These are phyloP conservation scores for Paramyrothecium roridum DNA, from an alignment of 2,329 filamentous ascomycete species.

Conservation along the genomic window DNA sequence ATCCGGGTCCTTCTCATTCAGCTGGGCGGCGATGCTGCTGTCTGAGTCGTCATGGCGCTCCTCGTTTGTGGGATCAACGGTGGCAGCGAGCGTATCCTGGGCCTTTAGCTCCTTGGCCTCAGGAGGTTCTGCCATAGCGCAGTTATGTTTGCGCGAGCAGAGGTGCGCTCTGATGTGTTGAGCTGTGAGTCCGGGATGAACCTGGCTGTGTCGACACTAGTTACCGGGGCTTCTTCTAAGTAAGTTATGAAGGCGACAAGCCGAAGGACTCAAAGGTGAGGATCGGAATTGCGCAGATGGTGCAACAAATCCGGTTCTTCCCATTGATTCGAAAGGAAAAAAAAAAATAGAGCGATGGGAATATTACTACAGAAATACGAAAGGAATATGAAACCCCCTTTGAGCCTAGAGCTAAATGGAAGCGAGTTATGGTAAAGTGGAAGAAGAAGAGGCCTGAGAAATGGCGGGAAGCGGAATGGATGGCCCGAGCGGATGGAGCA, in stretches of 20 bases:
- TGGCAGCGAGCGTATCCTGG: slow-evolving; percentile 22
- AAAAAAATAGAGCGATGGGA: no score
- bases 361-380: no score
- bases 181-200: no score
- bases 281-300: no score
- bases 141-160: background rate
- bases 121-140: slow-evolving; percentile 18
- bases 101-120: slow-evolving; percentile 23
- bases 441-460: background rate
- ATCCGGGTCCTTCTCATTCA: slow-evolving; percentile 4
- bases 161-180: background rate
- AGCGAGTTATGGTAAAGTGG: background rate
- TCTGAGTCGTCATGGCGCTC: slow-evolving; percentile 12
- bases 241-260: background rate
- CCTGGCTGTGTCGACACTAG: background rate
- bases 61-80: slow-evolving; percentile 19
- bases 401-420: background rate
- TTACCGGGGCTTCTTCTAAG: background rate
- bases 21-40: background rate
- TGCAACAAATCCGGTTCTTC: no score
- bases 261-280: background rate
- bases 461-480: background rate
- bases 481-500: background rate
- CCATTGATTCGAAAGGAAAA: no score
- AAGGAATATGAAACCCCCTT: background rate